phyloP scores from a whole-genome alignment of 352 stramenopile species.

The Phytophthora cajani region DNA sequence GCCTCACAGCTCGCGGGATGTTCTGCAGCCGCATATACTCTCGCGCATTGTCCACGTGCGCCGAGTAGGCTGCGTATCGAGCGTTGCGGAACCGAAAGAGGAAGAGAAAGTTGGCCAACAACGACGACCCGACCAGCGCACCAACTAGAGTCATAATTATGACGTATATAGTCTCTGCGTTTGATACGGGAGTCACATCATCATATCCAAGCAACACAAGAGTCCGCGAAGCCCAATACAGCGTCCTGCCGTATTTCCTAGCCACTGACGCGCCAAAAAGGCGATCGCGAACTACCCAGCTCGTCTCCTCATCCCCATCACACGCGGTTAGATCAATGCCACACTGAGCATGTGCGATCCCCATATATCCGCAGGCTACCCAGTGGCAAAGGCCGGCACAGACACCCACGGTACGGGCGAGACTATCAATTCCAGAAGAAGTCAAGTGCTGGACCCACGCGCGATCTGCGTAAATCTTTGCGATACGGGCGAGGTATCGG shows the following conservation, averaged over 20 bases:
- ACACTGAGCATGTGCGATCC: slow-evolving; percentile 62
- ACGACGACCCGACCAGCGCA: slow-evolving; percentile 54
- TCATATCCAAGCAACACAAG: slow-evolving; percentile 71
- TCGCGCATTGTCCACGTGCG: slow-evolving; percentile 72
- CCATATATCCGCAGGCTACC: slow-evolving; percentile 72
- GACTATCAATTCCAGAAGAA: slow-evolving; percentile 62
- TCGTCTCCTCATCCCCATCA: slow-evolving; percentile 44
- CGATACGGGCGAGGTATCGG: slow-evolving; percentile 44
- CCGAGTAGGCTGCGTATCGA: slow-evolving; percentile 53
- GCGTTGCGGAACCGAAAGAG: slow-evolving; percentile 71
- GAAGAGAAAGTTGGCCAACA: slow-evolving; percentile 75
- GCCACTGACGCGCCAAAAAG: slow-evolving; percentile 46
- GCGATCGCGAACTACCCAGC: slow-evolving; percentile 65
- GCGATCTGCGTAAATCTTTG: slow-evolving; percentile 53
- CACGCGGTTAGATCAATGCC: slow-evolving; percentile 55
- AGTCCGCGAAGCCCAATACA: slow-evolving; percentile 69
- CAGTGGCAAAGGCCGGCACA: slow-evolving; percentile 56
- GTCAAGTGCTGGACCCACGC: slow-evolving; percentile 51
- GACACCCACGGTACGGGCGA: slow-evolving; percentile 46
- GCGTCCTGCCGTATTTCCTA: slow-evolving; percentile 58
- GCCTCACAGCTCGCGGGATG: slow-evolving; percentile 52
- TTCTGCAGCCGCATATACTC: slow-evolving; percentile 79
- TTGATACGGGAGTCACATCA: slow-evolving; percentile 65
- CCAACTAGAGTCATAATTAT: slow-evolving; percentile 53
- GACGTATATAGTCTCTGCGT: slow-evolving; percentile 62